phyloP scores from a whole-genome alignment of 1,284 basidiomycete genomes.

The Austroboletus niveus region DNA sequence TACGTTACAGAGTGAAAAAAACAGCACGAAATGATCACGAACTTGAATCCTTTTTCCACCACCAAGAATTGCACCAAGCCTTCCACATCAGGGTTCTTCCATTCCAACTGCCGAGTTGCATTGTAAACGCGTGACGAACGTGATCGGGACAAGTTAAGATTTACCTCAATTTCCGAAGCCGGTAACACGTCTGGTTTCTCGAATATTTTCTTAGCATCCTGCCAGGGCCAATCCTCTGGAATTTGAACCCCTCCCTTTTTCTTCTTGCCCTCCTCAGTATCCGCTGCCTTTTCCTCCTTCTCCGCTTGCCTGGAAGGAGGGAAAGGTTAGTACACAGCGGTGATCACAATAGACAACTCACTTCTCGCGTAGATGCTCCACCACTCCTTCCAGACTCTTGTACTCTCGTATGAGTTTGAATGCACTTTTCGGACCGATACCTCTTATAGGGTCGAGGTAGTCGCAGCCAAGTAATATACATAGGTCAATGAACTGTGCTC shows the following conservation, averaged over 20 bases:
- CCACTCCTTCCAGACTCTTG: slow-evolving; percentile 76
- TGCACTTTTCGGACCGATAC: slow-evolving; percentile 94
- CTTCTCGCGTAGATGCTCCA: slow-evolving; percentile 82
- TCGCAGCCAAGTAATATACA: slow-evolving; percentile 98
- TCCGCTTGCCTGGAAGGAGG: slow-evolving; percentile 38
- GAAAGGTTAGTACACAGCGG: slow-evolving; percentile 1
- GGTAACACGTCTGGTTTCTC: slow-evolving; percentile 86
- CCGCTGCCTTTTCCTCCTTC: slow-evolving; percentile 54
- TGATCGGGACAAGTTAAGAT: slow-evolving; percentile 5
- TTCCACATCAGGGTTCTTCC: slow-evolving; percentile 92
- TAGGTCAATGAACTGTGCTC: slow-evolving; percentile 86
- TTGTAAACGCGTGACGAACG: neutral
- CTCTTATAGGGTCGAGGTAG: slow-evolving; percentile 95
- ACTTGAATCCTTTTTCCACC: slow-evolving; percentile 97
- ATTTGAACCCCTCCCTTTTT: slow-evolving; percentile 75
- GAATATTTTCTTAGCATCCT: slow-evolving; percentile 91
- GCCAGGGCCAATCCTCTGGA: slow-evolving; percentile 96
- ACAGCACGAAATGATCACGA: slow-evolving; percentile 10
- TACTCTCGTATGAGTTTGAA: slow-evolving; percentile 91
- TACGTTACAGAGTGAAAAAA: slow-evolving; percentile 1
- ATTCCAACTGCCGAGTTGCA: slow-evolving; percentile 70
- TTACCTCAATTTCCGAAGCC: slow-evolving; percentile 84
- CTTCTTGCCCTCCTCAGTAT: slow-evolving; percentile 41
- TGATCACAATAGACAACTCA: slow-evolving; percentile 34
- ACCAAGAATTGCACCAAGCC: slow-evolving; percentile 95